Evolutionary conservation across 345 rosid species (phyloP), one percentile per base, ranked within the genome.

Genomic region (Clarkia xantiana): DNA sequence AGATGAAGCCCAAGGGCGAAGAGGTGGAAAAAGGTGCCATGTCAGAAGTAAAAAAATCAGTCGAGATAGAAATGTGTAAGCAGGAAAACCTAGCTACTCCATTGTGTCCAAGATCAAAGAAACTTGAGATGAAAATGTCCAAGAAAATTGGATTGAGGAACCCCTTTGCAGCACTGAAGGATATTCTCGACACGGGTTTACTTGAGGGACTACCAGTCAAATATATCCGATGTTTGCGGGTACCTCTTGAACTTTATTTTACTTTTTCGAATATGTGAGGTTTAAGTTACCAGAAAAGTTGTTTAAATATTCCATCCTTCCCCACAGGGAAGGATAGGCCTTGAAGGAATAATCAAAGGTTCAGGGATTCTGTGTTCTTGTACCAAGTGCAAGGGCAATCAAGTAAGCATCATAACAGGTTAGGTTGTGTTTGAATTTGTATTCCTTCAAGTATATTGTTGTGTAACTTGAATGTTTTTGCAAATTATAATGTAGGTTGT

Each of bases 281-380:
- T 39, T 29, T 55, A 34, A 49, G 15, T 56, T 19, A 14, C 20
- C 58, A 2, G 36, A 29, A 29, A 29, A 5, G 36, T 29, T 29
- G 36, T 7, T 29, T 4, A 29, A 29, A 29, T 19, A 49, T 55
- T 83, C 81, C 56, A 63, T 57, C 71, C 68, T 67, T 68, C 50
- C 43, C 55, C 73, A 41, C 80, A 77, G 48, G 14, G 16, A 25
- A 56, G 59, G 45, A 53, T 44, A 38, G 86, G 72, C 58, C 76
- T 86, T 51, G 61, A 10, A 52, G 97, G 97, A 66, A 62, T 83
- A 38, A 65, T 90, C 25, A 65, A 41, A 42, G 94, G 86, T 58
- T 58, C 68, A 4, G 86, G 84, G 42, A 60, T 90, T 58, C 64
- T 71, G 63, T 90, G 96, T 65, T 90, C 68, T 61, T 90, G 97